Evolutionary conservation across 2,329 filamentous ascomycete species (phyloP).

Genomic region (Colletotrichum noveboracense): DNA sequence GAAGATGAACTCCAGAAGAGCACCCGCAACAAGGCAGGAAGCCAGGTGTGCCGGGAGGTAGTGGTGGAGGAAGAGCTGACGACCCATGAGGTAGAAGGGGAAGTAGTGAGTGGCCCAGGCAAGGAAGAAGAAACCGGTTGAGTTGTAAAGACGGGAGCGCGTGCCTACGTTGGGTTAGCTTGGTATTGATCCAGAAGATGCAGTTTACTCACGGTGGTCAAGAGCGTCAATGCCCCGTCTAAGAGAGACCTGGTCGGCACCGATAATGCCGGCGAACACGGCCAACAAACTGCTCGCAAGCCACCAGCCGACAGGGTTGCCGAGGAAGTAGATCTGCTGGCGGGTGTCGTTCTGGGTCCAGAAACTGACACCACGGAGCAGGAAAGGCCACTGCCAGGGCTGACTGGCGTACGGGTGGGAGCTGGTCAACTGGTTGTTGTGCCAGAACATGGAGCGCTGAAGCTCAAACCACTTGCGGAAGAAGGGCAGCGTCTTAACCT

Average conservation of each 20-base stretch:
- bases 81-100: constrained; percentile 97
- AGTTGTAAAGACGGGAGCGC: constrained; percentile 95
- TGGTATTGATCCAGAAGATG: neutral
- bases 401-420: constrained; percentile 95
- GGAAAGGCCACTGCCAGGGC: constrained; percentile 97
- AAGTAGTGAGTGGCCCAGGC: constrained; percentile 98
- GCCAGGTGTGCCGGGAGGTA: constrained; percentile 95
- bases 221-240: constrained; percentile 92
- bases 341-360: constrained; percentile 97
- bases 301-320: constrained; percentile 98
- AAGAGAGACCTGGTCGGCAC: constrained; percentile 91
- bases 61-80: constrained; percentile 97
- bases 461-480: constrained; percentile 94
- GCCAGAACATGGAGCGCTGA: constrained; percentile 98
- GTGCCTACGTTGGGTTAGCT: constrained; percentile 65
- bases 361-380: constrained; percentile 96
- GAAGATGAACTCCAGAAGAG: constrained; percentile 94
- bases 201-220: constrained; percentile 78
- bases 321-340: constrained; percentile 98
- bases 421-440: constrained; percentile 97
- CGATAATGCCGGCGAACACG: constrained; percentile 90
- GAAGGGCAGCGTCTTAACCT: constrained; percentile 87
- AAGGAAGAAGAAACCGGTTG: constrained; percentile 98
- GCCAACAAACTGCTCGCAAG: constrained; percentile 89
- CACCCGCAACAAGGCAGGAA: constrained; percentile 86